Percentiles rank a stretch among this genome's conserved stretches.
phyloP scores from a whole-genome alignment of 345 rosid genomes.

The Pelargonium nanum region DNA sequence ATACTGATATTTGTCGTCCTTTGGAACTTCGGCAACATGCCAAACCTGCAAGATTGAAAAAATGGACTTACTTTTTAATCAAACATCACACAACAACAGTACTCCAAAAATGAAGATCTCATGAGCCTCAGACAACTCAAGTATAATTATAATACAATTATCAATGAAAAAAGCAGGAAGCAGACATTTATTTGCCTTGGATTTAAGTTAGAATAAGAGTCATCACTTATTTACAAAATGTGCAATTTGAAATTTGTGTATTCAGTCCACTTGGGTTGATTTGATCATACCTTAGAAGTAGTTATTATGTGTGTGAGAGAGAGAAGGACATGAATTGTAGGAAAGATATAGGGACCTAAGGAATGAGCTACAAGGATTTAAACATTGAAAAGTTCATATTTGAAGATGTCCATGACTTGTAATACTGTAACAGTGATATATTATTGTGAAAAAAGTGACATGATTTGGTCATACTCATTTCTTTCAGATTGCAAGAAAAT shows the following conservation, averaged over 20 bases:
- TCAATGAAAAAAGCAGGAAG: too few relatives aligned
- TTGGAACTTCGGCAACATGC: constrained; percentile 20
- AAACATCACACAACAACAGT: background rate
- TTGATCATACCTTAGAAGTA: background rate
- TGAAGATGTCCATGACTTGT: too few relatives aligned
- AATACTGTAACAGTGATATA: too few relatives aligned
- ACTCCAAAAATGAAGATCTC: background rate
- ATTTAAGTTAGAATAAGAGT: too few relatives aligned
- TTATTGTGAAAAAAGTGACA: background rate
- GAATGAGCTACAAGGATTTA: too few relatives aligned
- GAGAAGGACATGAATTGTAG: background rate
- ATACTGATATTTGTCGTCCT: constrained; percentile 26
- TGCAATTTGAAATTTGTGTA: too few relatives aligned
- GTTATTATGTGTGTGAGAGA: too few relatives aligned
- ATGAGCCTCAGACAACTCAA: too few relatives aligned
- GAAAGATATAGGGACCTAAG: background rate
- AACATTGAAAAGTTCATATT: too few relatives aligned
- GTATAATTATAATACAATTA: too few relatives aligned
- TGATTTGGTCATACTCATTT: background rate
- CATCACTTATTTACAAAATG: too few relatives aligned
- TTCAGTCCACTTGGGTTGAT: background rate
- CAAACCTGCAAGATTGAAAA: constrained; percentile 18
- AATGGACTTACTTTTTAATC: background rate
- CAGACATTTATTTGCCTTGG: too few relatives aligned
- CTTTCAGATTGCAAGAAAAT: background rate